Conservation (phyloP, 2,329 filamentous ascomycete genomes). For the Hypoxylon sp. region DNA sequence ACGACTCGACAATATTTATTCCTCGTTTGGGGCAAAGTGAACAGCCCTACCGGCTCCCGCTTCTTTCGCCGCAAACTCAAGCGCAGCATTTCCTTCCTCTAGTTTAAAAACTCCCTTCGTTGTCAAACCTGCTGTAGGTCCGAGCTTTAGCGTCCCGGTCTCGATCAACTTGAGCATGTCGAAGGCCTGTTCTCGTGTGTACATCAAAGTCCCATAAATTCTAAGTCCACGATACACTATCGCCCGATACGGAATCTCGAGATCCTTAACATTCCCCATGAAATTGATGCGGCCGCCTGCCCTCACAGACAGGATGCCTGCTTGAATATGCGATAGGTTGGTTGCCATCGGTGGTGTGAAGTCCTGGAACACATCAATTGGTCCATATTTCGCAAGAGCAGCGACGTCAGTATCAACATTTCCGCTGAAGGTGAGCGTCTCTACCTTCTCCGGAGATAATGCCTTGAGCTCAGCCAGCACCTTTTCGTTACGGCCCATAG, state of each 20-base stretch:
- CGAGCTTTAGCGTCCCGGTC: conserved; percentile 37
- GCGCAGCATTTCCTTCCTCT: conserved; percentile 26
- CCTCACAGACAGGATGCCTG: conserved; percentile 34
- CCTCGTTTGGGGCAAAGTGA: conserved; percentile 30
- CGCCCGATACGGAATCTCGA: conserved; percentile 19
- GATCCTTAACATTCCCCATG: conserved; percentile 27
- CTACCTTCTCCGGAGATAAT: conserved; percentile 29
- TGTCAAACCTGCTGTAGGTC: conserved; percentile 22
- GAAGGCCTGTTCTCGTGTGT: conserved; percentile 31
- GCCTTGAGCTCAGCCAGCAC: conserved; percentile 34
- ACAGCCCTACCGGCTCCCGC: conserved; percentile 32
- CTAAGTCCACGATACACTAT: conserved; percentile 17
- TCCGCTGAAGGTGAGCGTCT: conserved; percentile 34
- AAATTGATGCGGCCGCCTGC: conserved; percentile 25
- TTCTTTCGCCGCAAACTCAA: conserved; percentile 24
- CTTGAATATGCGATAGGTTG: conserved; percentile 30
- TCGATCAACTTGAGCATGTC: conserved; percentile 39
- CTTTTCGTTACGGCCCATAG: conserved; percentile 40
- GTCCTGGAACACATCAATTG: conserved; percentile 39
- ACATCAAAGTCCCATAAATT: conserved; percentile 37
- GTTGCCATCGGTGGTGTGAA: conserved; percentile 20
- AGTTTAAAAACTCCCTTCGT: conserved; percentile 34
- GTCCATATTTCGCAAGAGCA: conserved; percentile 27
- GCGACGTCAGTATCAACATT: conserved; percentile 29
- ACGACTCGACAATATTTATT: conserved; percentile 2